phyloP scores from a whole-genome alignment of 1,284 basidiomycete species.

The Austroboletus niveus region DNA sequence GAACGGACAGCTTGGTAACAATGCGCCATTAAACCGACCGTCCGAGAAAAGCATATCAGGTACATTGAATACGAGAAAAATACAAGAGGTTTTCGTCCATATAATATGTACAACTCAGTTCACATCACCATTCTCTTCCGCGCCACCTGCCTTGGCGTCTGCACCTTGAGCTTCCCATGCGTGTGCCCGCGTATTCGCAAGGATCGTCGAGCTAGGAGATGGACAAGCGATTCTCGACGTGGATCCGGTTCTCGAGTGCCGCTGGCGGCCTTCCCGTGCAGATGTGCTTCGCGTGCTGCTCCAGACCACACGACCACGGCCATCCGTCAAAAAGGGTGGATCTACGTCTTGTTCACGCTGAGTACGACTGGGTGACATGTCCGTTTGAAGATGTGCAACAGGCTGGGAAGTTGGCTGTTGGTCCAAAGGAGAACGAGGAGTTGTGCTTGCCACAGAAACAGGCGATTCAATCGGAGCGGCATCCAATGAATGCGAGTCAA shows the following conservation, averaged over 20 bases:
- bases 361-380: conserved; percentile 9
- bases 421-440: not conserved
- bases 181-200: conserved; percentile 47
- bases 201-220: conserved; percentile 14
- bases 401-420: conserved; percentile 3
- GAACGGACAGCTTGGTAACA: no score
- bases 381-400: conserved; percentile 1
- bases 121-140: conserved; percentile 9
- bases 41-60: not conserved
- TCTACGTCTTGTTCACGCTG: conserved; percentile 37
- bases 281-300: conserved; percentile 36
- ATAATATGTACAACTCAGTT: conserved; percentile 9
- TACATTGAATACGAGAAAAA: conserved; percentile 7
- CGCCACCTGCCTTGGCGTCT: conserved; percentile 17
- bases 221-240: conserved; percentile 20
- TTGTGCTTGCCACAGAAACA: not conserved
- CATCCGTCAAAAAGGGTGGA: conserved; percentile 60
- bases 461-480: no score
- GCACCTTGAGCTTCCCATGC: conserved; percentile 20
- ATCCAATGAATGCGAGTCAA: not conserved
- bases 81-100: conserved; percentile 2
- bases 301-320: conserved; percentile 57
- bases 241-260: conserved; percentile 18
- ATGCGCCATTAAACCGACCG: no score
- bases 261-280: conserved; percentile 19